These are phyloP conservation scores for Tritrichomonas foetus DNA, from an alignment of 208 protist species.

Conservation along the genomic window DNA sequence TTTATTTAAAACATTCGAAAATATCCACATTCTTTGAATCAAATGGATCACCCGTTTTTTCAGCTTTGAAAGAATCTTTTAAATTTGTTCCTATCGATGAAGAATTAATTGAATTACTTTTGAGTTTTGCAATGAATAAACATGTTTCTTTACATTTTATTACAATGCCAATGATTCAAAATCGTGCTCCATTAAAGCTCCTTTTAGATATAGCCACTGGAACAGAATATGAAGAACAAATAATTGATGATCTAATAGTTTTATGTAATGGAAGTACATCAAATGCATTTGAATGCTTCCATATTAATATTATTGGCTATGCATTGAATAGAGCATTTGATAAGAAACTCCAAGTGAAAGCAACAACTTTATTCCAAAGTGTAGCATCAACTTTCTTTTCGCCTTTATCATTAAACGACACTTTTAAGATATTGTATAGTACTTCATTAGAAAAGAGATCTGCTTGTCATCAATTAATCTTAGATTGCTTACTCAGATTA, in stretches of 20 bases:
- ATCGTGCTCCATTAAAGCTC: not conserved
- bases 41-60: too few relatives aligned
- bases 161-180: not conserved
- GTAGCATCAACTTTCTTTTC: not conserved
- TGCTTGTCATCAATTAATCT: not conserved
- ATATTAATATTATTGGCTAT: not conserved
- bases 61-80: too few relatives aligned
- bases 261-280: not conserved
- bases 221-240: not conserved
- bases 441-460: not conserved
- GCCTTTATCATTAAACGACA: not conserved
- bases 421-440: not conserved
- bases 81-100: too few relatives aligned
- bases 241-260: not conserved
- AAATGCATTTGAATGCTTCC: slow-evolving; percentile 13
- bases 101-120: too few relatives aligned
- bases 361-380: not conserved
- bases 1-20: too few relatives aligned
- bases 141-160: too few relatives aligned
- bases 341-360: not conserved
- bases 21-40: too few relatives aligned
- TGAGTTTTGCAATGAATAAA: too few relatives aligned
- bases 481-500: not conserved
- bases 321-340: not conserved
- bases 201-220: not conserved